These are phyloP conservation scores for Areca catechu DNA, from an alignment of 176 grass and related monocot genomes.

Conservation along the genomic window DNA sequence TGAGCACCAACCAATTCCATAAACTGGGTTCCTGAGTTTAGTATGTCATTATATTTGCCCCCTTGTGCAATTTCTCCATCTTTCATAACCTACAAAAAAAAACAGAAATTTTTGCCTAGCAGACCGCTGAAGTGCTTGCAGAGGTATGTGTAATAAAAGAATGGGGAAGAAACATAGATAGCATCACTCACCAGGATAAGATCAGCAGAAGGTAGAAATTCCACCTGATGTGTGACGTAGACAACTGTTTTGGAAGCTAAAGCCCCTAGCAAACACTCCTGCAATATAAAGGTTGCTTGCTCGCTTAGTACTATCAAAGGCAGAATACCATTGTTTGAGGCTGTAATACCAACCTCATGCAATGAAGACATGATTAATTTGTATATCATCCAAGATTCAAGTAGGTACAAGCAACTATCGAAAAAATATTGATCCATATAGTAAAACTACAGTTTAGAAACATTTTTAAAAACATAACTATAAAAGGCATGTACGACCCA, in stretches of 20 bases:
- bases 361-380: too few species aligned
- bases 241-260: not conserved
- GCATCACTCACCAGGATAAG: not conserved
- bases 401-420: too few species aligned
- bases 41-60: slow-evolving; percentile 64
- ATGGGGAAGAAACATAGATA: not conserved
- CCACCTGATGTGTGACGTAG: slow-evolving; percentile 4
- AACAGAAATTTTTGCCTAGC: not conserved
- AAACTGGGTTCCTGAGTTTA: slow-evolving; percentile 56
- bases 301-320: too few species aligned
- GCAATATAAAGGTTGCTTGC: not conserved
- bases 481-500: too few species aligned
- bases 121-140: not conserved
- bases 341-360: too few species aligned
- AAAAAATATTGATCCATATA: too few species aligned
- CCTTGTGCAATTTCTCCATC: slow-evolving; percentile 60
- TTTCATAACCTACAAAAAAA: slow-evolving; percentile 44
- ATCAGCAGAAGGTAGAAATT: slow-evolving; percentile 2
- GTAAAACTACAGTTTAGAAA: too few species aligned
- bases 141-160: not conserved
- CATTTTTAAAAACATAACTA: too few species aligned
- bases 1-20: slow-evolving; percentile 76
- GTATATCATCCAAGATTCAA: too few species aligned
- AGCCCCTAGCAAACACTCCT: not conserved
- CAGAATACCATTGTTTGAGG: too few species aligned